A percentile compares a stretch with the other conserved stretches of the same genome.
Conservation (phyloP, 169 alveolate species). For the Plasmodium relictum region DNA sequence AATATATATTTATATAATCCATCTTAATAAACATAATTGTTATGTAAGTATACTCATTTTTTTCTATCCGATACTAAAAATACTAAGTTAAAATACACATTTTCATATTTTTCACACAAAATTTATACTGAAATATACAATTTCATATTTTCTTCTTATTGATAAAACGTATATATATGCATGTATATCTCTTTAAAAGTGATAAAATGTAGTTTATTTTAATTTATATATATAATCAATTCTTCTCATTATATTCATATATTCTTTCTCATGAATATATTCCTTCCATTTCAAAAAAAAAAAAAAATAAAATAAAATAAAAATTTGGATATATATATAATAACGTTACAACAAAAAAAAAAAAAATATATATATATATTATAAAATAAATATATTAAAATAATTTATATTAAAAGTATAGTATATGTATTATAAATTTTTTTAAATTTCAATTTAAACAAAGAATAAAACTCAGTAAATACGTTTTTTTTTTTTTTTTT, state of each 20-base stretch:
- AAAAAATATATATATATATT: background rate
- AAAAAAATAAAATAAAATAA: too few relatives aligned
- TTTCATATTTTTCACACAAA: background rate
- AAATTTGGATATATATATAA: conserved; percentile 11
- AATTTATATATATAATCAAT: too few relatives aligned
- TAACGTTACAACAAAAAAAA: conserved; percentile 11
- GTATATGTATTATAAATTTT: background rate
- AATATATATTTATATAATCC: too few relatives aligned
- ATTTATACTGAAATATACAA: background rate
- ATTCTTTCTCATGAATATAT: conserved; percentile 14
- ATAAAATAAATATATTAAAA: background rate
- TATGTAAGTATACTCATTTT: too few relatives aligned
- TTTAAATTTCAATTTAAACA: conserved; percentile 25
- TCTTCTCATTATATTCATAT: background rate
- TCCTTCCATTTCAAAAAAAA: conserved; percentile 15
- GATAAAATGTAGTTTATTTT: too few relatives aligned
- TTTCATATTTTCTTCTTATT: conserved; percentile 4
- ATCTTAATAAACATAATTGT: too few relatives aligned
- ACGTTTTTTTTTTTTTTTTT: too few relatives aligned
- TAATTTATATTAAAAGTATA: background rate
- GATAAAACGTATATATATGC: background rate
- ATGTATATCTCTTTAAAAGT: too few relatives aligned
- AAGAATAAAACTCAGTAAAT: conserved; percentile 3
- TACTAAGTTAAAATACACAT: conserved; percentile 4
- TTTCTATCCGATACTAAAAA: too few relatives aligned